Conservation (phyloP, 805 yeast genomes). For the Saccharomycopsis fodiens region DNA sequence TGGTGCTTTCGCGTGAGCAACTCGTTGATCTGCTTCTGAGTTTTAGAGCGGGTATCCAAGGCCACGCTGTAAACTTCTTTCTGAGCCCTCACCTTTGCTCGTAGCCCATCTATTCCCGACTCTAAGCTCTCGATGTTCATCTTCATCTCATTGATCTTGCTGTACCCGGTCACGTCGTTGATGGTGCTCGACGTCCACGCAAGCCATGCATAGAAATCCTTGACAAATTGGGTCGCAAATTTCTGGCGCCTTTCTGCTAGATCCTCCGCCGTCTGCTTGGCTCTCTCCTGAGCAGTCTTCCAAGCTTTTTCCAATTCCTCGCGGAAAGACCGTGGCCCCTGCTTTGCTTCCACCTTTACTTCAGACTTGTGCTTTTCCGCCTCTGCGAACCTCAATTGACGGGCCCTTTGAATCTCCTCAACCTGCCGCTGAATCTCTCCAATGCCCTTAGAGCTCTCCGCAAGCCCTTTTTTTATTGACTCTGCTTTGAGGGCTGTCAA, state of each 20-base stretch:
- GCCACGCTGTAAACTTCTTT: constrained; percentile 54
- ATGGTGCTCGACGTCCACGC: not conserved
- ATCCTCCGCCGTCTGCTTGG: not conserved
- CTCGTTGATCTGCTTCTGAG: constrained; percentile 84
- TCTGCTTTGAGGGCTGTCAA: not conserved
- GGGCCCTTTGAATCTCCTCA: not conserved
- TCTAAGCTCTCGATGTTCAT: constrained; percentile 52
- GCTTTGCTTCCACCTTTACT: no score
- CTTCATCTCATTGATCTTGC: constrained; percentile 67
- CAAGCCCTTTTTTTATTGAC: not conserved
- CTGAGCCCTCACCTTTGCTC: constrained; percentile 38
- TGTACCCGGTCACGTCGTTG: constrained; percentile 89
- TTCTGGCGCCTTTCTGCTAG: not conserved
- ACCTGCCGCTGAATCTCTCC: not conserved
- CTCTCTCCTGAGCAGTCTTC: not conserved
- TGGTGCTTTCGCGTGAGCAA: constrained; percentile 73
- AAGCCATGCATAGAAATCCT: not conserved
- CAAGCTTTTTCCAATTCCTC: not conserved
- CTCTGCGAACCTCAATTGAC: no score
- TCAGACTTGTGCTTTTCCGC: not conserved
- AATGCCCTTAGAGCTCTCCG: not conserved
- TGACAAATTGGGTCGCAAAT: not conserved
- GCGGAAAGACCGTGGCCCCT: not conserved
- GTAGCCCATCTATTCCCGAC: constrained; percentile 37
- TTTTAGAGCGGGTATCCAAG: constrained; percentile 50